Conservation (phyloP, 345 rosid species). For the Eucalyptus lansdowneana region DNA sequence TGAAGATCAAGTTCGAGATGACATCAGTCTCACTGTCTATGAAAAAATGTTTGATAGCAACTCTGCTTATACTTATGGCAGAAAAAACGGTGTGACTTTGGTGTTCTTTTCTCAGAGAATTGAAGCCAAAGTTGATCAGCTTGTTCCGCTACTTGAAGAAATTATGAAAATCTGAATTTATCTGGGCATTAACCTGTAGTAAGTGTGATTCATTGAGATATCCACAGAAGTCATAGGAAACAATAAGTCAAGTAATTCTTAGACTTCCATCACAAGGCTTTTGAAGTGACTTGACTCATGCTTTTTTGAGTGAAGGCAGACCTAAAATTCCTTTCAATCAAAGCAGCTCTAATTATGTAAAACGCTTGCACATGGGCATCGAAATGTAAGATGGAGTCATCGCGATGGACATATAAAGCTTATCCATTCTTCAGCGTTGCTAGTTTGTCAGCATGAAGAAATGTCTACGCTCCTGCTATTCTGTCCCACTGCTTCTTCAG, state of each 20-base stretch:
- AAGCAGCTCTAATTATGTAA: background rate
- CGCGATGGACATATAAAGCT: rapidly evolving
- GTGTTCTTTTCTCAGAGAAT: background rate
- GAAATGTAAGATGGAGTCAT: background rate
- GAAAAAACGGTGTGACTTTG: background rate
- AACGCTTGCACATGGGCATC: background rate
- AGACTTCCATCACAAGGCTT: background rate
- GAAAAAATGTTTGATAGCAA: background rate
- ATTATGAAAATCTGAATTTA: background rate
- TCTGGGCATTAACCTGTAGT: background rate
- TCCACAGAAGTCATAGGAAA: background rate
- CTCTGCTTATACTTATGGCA: background rate
- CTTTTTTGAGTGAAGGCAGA: background rate
- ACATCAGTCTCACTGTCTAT: background rate
- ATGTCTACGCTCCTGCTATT: background rate
- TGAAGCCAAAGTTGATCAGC: background rate
- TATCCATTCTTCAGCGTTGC: background rate
- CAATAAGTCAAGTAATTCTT: background rate
- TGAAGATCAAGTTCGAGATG: background rate
- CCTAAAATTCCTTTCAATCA: background rate
- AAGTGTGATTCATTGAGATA: background rate
- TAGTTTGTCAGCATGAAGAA: background rate
- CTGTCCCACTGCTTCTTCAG: background rate
- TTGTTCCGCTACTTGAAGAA: background rate
- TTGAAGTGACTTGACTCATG: background rate